A percentile compares a stretch with the other conserved stretches of the same genome.
phyloP scores from a whole-genome alignment of 2,329 filamentous ascomycete genomes.

The Cordyceps javanica region DNA sequence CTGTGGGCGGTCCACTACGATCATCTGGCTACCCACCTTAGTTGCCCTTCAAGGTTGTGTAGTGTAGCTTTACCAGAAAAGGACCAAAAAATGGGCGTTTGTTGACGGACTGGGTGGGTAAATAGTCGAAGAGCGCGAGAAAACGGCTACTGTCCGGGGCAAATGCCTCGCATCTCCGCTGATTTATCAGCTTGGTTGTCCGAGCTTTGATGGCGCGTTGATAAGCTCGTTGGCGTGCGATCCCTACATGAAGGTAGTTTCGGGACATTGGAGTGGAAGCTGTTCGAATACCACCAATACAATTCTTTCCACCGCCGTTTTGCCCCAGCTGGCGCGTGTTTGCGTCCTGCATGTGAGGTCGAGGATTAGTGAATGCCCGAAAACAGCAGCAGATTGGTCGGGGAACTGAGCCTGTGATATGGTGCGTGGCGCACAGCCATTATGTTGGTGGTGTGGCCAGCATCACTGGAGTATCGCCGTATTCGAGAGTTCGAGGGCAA shows the following conservation, averaged over 20 bases:
- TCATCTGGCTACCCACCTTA: neutral
- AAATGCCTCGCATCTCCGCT: too few species aligned
- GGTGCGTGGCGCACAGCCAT: neutral
- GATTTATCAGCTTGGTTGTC: too few species aligned
- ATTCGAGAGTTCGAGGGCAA: too few species aligned
- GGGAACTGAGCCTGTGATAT: neutral
- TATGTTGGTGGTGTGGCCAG: neutral
- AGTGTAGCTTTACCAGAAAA: neutral
- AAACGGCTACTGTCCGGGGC: too few species aligned
- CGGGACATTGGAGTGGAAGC: too few species aligned
- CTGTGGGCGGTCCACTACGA: neutral
- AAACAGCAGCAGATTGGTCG: neutral
- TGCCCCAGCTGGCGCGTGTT: neutral
- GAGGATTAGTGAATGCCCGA: neutral
- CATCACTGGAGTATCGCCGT: too few species aligned
- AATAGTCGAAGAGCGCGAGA: neutral
- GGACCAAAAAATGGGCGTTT: neutral
- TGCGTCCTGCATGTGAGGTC: neutral
- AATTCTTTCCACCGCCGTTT: neutral
- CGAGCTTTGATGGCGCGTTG: too few species aligned
- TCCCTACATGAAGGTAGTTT: too few species aligned
- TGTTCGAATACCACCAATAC: neutral
- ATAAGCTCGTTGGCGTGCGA: too few species aligned
- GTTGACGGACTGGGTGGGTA: neutral
- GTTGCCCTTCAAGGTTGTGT: slow-evolving; percentile 1